Evolutionary conservation across 2,329 filamentous ascomycete genomes (phyloP), one percentile per base, ranked within the genome.

Genomic region (Epichloe uncinata): DNA sequence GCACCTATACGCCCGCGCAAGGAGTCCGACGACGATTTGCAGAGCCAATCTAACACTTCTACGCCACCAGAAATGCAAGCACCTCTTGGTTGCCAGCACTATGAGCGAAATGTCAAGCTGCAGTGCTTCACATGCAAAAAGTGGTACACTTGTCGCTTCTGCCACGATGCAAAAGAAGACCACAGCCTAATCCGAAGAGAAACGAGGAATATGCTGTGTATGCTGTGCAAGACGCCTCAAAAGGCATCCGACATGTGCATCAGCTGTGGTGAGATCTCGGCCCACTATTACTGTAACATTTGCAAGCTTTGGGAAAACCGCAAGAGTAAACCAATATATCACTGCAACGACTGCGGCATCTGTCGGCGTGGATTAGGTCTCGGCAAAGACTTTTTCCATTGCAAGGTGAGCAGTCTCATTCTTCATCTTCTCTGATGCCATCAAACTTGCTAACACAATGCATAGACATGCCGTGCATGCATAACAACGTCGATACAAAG

Each of bases 241-340:
- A 79, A 79, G 50, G 90, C 86, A 3, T 81, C 80, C 33, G 87
- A 95, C 55, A 74, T 79, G 47, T 98, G 93, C 64, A 73, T 77
- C 47, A 75, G 79, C 50, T 98, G 93, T 63, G 84, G 82, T n/a
- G 80, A 82, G 57, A 78, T 81, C 51, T 80, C 87, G 6, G 89
- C 91, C 12, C 85, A 85, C 61, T 97, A 97, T 66, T 98, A 94
- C 63, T 98, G 93, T 69, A 78, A 81, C 49, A 85, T 93, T 50
- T 98, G 93, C 74, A 96, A 96, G 68, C 75, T 98, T 2, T 98
- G 93, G 93, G 91, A 97, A 61, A 89, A 97, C 61, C 87, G 96
- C 57, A 79, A 82, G 49, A 83, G 81, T 56, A 96, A 94, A 65
- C 85, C 84, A 56, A 95, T 97, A 51, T 98, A 98, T 63, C 93